These are phyloP conservation scores for Termitomyces sp. DNA, from an alignment of 768 basidiomycete genomes.

Conservation along the genomic window DNA sequence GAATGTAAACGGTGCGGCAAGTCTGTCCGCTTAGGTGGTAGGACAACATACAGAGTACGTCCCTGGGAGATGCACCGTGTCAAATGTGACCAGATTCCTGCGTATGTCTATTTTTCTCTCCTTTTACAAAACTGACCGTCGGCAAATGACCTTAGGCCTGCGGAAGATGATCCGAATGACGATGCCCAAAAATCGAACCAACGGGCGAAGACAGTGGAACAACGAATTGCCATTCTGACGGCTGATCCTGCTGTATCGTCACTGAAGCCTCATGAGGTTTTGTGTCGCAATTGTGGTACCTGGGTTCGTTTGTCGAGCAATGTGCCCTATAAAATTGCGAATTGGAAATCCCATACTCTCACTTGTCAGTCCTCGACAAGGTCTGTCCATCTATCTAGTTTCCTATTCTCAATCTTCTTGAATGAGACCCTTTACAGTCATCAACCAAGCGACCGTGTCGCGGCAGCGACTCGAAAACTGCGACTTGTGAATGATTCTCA, in stretches of 20 bases:
- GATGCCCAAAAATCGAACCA: slow-evolving; percentile 9
- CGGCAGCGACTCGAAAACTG: slow-evolving; percentile 57
- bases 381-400: slow-evolving; percentile 23
- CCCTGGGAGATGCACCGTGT: slow-evolving; percentile 58
- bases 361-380: slow-evolving; percentile 35
- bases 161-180: slow-evolving; percentile 17
- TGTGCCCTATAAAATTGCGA: slow-evolving; percentile 34
- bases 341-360: slow-evolving; percentile 51
- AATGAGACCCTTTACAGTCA: not conserved
- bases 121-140: not conserved
- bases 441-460: slow-evolving; percentile 55
- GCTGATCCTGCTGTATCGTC: slow-evolving; percentile 46
- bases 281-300: slow-evolving; percentile 56
- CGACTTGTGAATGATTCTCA: slow-evolving; percentile 59
- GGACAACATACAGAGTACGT: slow-evolving; percentile 48
- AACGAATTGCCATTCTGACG: slow-evolving; percentile 47
- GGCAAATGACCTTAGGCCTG: not conserved
- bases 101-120: slow-evolving; percentile 13
- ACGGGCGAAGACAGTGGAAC: slow-evolving; percentile 26
- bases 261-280: slow-evolving; percentile 43
- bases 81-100: slow-evolving; percentile 41
- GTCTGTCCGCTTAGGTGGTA: slow-evolving; percentile 51
- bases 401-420: not conserved
- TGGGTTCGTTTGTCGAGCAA: slow-evolving; percentile 52
- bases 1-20: slow-evolving; percentile 54